These are phyloP conservation scores for Sugiyamaella grinbergsii DNA, from an alignment of 1,139 yeast species.

Conservation along the genomic window DNA sequence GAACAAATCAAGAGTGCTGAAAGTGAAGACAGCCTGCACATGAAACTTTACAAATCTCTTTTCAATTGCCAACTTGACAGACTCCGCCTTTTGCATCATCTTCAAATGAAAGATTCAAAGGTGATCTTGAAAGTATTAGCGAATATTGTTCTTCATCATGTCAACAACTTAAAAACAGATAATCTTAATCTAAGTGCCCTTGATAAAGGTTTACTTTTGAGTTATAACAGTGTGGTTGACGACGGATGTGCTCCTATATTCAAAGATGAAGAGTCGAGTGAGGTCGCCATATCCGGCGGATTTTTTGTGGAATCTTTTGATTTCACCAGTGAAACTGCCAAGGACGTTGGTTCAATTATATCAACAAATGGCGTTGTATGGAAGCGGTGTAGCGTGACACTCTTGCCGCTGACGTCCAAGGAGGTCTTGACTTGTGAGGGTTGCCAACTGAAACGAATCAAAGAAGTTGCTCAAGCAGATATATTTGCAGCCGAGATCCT, in stretches of 20 bases:
- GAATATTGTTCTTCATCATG: conserved; percentile 5
- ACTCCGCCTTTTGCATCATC: conserved; percentile 25
- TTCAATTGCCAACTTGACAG: conserved; percentile 22
- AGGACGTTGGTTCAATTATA: conserved; percentile 18
- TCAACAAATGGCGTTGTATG: conserved; percentile 25
- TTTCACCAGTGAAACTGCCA: conserved; percentile 18
- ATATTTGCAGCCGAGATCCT: conserved; percentile 25
- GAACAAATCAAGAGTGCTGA: background rate
- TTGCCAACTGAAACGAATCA: conserved; percentile 29
- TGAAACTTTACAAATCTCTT: conserved; percentile 5
- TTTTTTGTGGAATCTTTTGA: conserved; percentile 31
- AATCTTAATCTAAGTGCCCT: conserved; percentile 17
- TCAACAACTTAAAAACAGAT: background rate
- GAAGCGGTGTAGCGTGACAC: conserved; percentile 33
- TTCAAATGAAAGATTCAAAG: conserved; percentile 20
- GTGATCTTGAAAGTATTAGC: conserved; percentile 24
- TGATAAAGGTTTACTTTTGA: conserved; percentile 2
- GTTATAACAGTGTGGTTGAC: conserved; percentile 29
- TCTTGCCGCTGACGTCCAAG: conserved; percentile 29
- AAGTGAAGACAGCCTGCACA: background rate
- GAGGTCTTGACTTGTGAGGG: conserved; percentile 32
- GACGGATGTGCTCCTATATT: conserved; percentile 16
- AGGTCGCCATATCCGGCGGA: conserved; percentile 26
- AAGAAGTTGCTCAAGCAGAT: conserved; percentile 15
- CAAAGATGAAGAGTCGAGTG: conserved; percentile 6